phyloP scores from a whole-genome alignment of 306 rosid species.

The Castanea crenata region DNA sequence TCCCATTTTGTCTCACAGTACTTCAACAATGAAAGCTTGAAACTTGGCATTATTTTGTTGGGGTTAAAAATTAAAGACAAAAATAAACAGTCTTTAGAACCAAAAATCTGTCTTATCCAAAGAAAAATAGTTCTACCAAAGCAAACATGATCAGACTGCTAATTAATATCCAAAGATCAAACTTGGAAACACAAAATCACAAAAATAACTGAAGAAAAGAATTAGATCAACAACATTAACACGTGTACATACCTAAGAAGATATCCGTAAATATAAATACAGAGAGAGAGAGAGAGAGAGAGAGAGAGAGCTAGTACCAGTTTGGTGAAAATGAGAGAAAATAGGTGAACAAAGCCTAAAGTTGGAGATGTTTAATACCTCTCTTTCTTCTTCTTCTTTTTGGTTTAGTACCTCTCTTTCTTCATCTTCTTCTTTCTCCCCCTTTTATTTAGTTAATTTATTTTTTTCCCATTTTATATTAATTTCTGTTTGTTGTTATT shows the following conservation, averaged over 20 bases:
- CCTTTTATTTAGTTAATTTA: no score
- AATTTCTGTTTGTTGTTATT: constrained; percentile 37
- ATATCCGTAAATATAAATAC: not conserved
- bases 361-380: not conserved
- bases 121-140: not conserved
- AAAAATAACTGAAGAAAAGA: not conserved
- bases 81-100: not conserved
- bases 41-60: not conserved
- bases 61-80: not conserved
- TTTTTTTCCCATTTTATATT: not conserved
- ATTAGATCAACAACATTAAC: constrained; percentile 1
- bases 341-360: not conserved
- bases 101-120: not conserved
- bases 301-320: constrained; percentile 27
- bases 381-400: constrained; percentile 21
- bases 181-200: constrained; percentile 4
- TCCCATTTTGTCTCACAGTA: not conserved
- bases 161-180: constrained; percentile 7
- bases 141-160: not conserved
- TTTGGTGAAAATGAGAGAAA: not conserved
- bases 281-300: not conserved
- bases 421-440: not conserved
- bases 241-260: not conserved
- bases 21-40: not conserved
- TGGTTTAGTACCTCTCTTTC: not conserved